Evolutionary conservation across 192 early-diverging fungal genomes (phyloP), one percentile per base, ranked within the genome.

Genomic region (Podila horticola): DNA sequence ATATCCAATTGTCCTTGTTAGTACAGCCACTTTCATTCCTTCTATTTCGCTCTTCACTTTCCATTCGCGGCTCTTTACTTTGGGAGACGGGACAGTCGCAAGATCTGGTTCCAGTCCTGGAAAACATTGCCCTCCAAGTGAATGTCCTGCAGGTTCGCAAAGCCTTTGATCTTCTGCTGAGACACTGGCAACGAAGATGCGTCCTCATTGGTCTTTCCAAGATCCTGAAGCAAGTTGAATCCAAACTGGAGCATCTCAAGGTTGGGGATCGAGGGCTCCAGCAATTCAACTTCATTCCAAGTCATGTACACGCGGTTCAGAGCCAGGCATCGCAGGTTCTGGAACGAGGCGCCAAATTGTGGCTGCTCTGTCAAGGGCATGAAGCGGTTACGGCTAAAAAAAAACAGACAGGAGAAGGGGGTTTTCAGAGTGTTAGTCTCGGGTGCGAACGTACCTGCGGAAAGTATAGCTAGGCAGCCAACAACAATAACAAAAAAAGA

Each of bases 171-270:
- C 58, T 82, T 72, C 67, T 69, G 64, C 0, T 64, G 20, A 20
- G 34, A 41, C 12, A 75, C 51, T 3, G 69, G 62, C 5, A 38
- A 38, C 41, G 15, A 45, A 45, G 41, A 15, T 13, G 41, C 2
- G 30, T 58, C 22, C 31, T 34, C 41, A 29, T 64, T 31, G 5
- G 38, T 38, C 22, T 66, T 66, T 4, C 74, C 76, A 12, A 84
- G 67, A 48, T 71, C 67, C 15, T 58, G 62, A 30, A 82, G 72
- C 22, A 67, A 41, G 28, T 91, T 91, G 41, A 74, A 84, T 1
- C 87, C 86, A 15, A 91, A 52, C 75, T 90, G 86, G 1, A 91
- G 60, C 50, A 90, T 83, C 55, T 85, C 76, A 3, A 91, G 57
- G 33, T 81, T 84, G 10, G 74, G 74, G 38, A 91, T 34, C 34